Evolutionary conservation across 2,329 filamentous ascomycete genomes (phyloP).

Genomic region (Talaromyces sp.): DNA sequence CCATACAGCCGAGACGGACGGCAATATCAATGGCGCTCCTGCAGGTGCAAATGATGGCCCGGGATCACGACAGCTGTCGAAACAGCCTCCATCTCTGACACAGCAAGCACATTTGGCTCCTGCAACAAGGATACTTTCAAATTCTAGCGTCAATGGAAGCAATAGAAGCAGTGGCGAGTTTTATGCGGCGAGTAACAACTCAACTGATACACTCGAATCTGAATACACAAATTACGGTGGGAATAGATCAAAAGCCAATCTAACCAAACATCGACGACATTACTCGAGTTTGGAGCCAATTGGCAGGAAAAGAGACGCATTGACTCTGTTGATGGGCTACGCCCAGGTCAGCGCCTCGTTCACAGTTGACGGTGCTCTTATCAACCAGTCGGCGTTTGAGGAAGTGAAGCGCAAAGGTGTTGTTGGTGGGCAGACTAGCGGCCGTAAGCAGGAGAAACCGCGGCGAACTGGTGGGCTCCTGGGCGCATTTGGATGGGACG

Average conservation of each 20-base stretch:
- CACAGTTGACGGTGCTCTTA: constrained; percentile 81
- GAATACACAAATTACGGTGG: constrained; percentile 63
- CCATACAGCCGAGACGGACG: constrained; percentile 29
- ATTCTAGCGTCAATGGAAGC: constrained; percentile 71
- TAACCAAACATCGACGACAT: constrained; percentile 39
- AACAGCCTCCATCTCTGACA: constrained; percentile 26
- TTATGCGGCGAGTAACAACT: constrained; percentile 92
- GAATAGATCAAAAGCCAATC: constrained; percentile 52
- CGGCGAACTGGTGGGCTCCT: constrained; percentile 75
- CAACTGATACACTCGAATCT: constrained; percentile 85
- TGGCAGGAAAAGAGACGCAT: constrained; percentile 36
- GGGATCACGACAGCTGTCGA: constrained; percentile 20
- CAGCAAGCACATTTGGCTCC: constrained; percentile 34
- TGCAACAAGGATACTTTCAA: constrained; percentile 67
- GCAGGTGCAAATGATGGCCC: constrained; percentile 26
- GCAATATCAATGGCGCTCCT: constrained; percentile 28
- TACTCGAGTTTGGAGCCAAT: constrained; percentile 41
- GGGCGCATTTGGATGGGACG: constrained; percentile 81
- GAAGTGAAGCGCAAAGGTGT: constrained; percentile 94
- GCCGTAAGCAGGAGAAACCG: constrained; percentile 37
- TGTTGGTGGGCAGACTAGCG: constrained; percentile 72
- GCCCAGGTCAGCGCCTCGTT: constrained; percentile 92
- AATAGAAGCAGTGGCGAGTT: constrained; percentile 91
- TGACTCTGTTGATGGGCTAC: constrained; percentile 96
- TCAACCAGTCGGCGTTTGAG: constrained; percentile 87